A percentile compares a stretch with the other conserved stretches of the same genome.
phyloP scores from a whole-genome alignment of 345 rosid species.

The Psidium friedrichsthalianum region DNA sequence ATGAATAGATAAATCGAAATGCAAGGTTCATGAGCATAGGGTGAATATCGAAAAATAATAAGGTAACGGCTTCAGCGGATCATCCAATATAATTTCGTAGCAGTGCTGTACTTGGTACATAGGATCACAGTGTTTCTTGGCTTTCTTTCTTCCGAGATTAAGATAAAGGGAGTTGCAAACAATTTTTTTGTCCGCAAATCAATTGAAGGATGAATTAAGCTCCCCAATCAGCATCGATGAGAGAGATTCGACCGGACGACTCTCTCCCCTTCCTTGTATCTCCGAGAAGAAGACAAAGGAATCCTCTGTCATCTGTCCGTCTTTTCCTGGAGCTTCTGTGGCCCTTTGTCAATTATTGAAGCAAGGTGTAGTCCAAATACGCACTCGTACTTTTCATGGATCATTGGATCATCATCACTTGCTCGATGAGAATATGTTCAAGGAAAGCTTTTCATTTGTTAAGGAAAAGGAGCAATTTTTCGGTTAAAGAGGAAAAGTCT shows the following conservation, averaged over 20 bases:
- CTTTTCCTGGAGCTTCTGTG: too few relatives aligned
- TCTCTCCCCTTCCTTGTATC: background rate
- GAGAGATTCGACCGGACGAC: background rate
- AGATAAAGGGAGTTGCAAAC: background rate
- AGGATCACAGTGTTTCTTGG: too few relatives aligned
- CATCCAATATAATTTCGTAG: background rate
- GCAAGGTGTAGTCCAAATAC: background rate
- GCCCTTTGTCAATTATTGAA: background rate
- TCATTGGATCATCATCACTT: background rate
- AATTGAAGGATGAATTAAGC: background rate
- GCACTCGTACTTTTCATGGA: background rate
- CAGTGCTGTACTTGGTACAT: background rate
- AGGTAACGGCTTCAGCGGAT: fast-evolving
- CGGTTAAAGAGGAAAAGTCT: background rate
- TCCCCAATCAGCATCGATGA: background rate
- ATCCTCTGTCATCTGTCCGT: background rate
- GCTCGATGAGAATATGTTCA: background rate
- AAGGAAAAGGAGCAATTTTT: background rate
- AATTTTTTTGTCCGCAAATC: background rate
- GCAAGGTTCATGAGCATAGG: too few relatives aligned
- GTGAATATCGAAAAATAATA: too few relatives aligned
- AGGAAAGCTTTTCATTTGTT: background rate
- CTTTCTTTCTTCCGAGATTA: background rate
- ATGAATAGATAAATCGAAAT: background rate
- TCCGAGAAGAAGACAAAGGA: background rate